Conservation (phyloP, 345 rosid genomes). For the Aethionema arabicum region DNA sequence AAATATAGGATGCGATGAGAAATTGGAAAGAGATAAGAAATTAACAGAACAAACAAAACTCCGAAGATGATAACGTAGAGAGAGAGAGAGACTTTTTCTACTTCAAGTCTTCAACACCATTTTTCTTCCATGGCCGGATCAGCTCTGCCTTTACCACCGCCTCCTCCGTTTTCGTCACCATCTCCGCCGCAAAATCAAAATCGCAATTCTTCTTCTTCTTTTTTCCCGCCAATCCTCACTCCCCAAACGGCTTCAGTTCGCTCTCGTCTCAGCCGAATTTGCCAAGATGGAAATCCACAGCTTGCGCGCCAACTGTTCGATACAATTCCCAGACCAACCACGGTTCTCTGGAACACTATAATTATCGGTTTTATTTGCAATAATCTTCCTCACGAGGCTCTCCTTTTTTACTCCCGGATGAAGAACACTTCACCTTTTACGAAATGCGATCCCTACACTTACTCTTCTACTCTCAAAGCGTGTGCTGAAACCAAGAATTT, state of each 20-base stretch:
- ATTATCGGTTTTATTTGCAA: constrained; percentile 88
- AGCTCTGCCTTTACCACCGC: constrained; percentile 44
- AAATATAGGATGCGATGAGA: not conserved
- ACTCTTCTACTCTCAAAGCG: constrained; percentile 83
- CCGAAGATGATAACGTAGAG: constrained; percentile 28
- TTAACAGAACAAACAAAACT: constrained; percentile 25
- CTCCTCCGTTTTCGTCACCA: constrained; percentile 30
- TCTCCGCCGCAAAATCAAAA: constrained; percentile 22
- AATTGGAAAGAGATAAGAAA: not conserved
- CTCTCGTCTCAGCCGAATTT: constrained; percentile 70
- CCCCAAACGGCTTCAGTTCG: constrained; percentile 72
- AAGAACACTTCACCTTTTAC: constrained; percentile 50
- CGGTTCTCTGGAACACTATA: constrained; percentile 82
- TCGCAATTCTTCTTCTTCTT: constrained; percentile 34
- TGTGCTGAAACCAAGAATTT: constrained; percentile 61
- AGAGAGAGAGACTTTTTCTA: constrained; percentile 8
- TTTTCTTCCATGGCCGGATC: constrained; percentile 42
- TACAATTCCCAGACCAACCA: constrained; percentile 69
- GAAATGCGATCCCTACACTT: constrained; percentile 65
- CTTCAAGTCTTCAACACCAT: constrained; percentile 30
- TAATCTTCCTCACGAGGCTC: constrained; percentile 67
- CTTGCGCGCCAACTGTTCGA: constrained; percentile 87
- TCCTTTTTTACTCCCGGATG: constrained; percentile 66
- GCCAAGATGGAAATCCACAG: constrained; percentile 74
- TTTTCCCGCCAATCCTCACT: constrained; percentile 38